Evolutionary conservation across 805 yeast genomes (phyloP), one percentile per base, ranked within the genome.

Genomic region (Jamesozyma gamospora): DNA sequence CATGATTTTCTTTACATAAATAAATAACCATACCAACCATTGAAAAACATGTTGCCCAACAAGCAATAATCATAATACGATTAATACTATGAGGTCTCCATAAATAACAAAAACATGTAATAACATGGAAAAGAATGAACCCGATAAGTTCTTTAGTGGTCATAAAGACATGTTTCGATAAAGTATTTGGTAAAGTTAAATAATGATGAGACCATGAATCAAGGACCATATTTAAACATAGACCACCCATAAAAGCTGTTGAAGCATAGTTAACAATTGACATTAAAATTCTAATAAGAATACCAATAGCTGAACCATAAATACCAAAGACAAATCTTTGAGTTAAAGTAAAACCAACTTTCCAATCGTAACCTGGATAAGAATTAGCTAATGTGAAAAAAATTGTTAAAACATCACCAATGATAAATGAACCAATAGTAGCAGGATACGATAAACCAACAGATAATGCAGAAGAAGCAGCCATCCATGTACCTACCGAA

Each of bases 261-360:
- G 71, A 63, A 0, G 69, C 76, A 42, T 63, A 71, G 57, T 67
- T 67, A 21, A 73, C 71, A 30, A 72, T 59, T 32, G 71, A 62
- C 28, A 27, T 27, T 7, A 27, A 11, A 27, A 31, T 24, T 31
- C 33, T 31, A 17, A 31, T 31, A 6, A 31, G n/a, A 11, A 31
- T 31, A 31, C 33, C 30, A 19, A 36, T 13, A 33, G 21, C 17
- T 3, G 36, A 34, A 16, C 36, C 36, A 37, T 51, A 56, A 15
- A 69, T 63, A 15, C 74, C 75, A 52, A 69, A 70, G 4, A 64
- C 60, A 28, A 68, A 57, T 48, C 75, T 53, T 45, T 66, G 72
- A 12, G 65, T 54, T 15, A 69, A 40, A 1, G 75, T 66, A 47
- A 59, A 69, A 6, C 73, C 73, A 34, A 69, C 63, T 51, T 70